Evolutionary conservation across 495 filamentous ascomycete genomes (phyloP).

Genomic region (Ascodesmis nigricans): DNA sequence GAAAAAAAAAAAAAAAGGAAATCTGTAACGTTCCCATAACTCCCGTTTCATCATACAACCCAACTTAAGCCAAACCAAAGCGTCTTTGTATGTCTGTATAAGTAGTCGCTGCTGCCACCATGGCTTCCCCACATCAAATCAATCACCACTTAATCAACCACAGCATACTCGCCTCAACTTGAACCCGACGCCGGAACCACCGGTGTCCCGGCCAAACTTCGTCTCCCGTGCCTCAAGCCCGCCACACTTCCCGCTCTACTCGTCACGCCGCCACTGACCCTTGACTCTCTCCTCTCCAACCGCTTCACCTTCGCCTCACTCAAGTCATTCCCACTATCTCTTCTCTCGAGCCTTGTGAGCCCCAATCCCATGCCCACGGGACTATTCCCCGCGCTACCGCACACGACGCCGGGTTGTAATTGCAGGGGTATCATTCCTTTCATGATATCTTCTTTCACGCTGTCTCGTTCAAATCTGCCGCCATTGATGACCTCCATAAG

Average conservation of each 20-base stretch:
- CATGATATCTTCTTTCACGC: background rate
- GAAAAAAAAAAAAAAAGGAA: conserved; percentile 3
- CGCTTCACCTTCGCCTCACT: conserved; percentile 6
- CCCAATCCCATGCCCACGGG: conserved; percentile 4
- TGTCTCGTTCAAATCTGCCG: conserved; percentile 1
- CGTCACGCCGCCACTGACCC: conserved; percentile 18
- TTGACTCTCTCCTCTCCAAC: conserved; percentile 18
- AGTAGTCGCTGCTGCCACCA: conserved; percentile 6
- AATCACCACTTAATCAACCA: no score
- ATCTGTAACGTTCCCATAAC: conserved; percentile 9
- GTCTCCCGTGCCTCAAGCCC: no score
- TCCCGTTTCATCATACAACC: conserved; percentile 2
- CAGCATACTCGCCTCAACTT: no score
- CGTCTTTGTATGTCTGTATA: background rate
- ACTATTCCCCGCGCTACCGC: conserved; percentile 8
- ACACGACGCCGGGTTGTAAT: no score
- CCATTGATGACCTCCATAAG: conserved; percentile 1
- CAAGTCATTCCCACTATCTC: conserved; percentile 4
- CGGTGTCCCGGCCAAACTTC: no score
- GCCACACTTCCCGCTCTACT: conserved; percentile 6
- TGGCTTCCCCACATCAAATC: conserved; percentile 16
- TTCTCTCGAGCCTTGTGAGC: conserved; percentile 2
- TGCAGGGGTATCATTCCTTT: no score
- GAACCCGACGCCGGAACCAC: no score
- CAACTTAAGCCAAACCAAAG: conserved; percentile 2